Conservation (phyloP, 2,329 filamentous ascomycete species). For the Ampelomyces quisqualis region DNA sequence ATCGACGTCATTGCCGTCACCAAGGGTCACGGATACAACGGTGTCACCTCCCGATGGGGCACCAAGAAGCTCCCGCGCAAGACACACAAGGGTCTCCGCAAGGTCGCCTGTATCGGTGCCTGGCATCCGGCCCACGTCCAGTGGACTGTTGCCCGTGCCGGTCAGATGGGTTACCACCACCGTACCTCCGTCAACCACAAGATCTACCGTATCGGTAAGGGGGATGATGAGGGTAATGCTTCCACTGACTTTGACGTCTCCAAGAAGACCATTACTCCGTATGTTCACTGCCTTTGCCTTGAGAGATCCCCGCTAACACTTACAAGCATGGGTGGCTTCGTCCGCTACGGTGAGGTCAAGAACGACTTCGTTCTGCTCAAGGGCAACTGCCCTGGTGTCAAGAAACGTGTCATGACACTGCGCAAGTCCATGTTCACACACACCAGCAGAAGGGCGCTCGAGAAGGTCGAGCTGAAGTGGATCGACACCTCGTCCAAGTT, state of each 20-base stretch:
- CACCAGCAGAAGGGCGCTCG: constrained; percentile 90
- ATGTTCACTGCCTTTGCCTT: constrained; percentile 54
- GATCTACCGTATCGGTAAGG: constrained; percentile 98
- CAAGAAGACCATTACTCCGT: constrained; percentile 99
- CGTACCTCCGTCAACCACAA: constrained; percentile 99
- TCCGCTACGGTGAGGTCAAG: constrained; percentile 98
- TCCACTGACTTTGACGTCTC: constrained; percentile 94
- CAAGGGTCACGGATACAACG: constrained; percentile 98
- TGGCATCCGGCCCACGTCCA: constrained; percentile 99
- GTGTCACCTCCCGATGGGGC: constrained; percentile 97
- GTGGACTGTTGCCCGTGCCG: constrained; percentile 99
- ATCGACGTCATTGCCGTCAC: constrained; percentile 99
- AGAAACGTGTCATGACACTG: constrained; percentile 99
- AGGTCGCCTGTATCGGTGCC: constrained; percentile 99
- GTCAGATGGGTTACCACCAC: constrained; percentile 99
- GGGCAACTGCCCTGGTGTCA: constrained; percentile 94
- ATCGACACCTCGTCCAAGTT: constrained; percentile 99
- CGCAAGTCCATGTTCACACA: constrained; percentile 98
- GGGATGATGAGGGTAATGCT: constrained; percentile 83
- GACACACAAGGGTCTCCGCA: constrained; percentile 99
- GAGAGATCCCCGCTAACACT: constrained; percentile 38
- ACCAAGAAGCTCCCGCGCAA: constrained; percentile 99
- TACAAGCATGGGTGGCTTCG: constrained; percentile 92
- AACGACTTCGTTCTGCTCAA: constrained; percentile 99
- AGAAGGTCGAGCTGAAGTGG: constrained; percentile 99